Base-by-base conservation (phyloP, 1,284 basidiomycete genomes). In the Malassezia yamatoensis region DNA sequence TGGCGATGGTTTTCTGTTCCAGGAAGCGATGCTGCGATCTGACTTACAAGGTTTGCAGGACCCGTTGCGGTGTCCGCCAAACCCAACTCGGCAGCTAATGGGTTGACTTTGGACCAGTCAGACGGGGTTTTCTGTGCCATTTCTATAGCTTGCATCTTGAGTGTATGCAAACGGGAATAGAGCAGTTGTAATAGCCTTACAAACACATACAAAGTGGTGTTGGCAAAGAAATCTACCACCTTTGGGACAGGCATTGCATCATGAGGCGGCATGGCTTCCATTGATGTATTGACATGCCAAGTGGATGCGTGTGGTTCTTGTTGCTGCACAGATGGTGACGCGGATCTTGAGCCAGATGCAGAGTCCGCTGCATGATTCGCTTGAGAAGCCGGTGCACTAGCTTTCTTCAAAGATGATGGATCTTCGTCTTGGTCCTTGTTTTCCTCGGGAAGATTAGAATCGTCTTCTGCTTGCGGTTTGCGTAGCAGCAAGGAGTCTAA, bases 131-230 rank as follows among this genome's bases (percentile, higher is more conserved):
- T 57, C 21, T 51, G 50, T 37, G 77, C 69, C 40, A 79, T 71
- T 41, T 82, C 79, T n/a, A 78, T 74, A 7, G 84, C 63, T 80
- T 49, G 85, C 78, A 39, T 78, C 78, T 77, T 94, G 80, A 91
- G 88, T 20, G 83, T 78, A 35, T 80, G 76, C 48, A 98, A 78
- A n/a, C 93, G 85, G 10, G 85, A 83, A 75, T 93, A 94, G 13
- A 96, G 77, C 37, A 90, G 78, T 87, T 96, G 70, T 42, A 61
- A 75, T 51, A 96, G 78, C 46, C 93, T 84, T 65, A 96, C 75
- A 58, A 96, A 77, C 16, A 88, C 86, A 78, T 96, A 98, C 75
- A 90, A 88, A 40, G 88, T 86, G 56, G 88, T 90, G 77, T 96
- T 93, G 64, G 83, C 83, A 77, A 94, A 96, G 77, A 96, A 89